phyloP scores from a whole-genome alignment of 176 grass and related monocot genomes.

The Zea luxurians region DNA sequence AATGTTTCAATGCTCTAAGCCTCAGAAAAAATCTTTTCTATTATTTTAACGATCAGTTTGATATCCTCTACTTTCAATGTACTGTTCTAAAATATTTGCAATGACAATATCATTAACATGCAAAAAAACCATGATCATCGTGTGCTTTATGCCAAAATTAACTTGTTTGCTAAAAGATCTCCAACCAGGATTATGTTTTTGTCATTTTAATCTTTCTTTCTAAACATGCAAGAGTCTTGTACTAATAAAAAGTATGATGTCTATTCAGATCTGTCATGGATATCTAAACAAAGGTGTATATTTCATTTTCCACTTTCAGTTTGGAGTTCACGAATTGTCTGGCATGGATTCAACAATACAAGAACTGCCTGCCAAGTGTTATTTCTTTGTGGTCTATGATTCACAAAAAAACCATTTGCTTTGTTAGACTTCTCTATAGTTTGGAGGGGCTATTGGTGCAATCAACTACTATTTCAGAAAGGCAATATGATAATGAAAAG shows the following conservation, averaged over 20 bases:
- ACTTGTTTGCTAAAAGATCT: conserved; percentile 2
- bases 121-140: neutral
- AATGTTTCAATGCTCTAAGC: neutral
- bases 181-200: neutral
- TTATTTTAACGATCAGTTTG: neutral
- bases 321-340: neutral
- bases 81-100: neutral
- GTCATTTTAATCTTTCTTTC: neutral
- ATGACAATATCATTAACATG: neutral
- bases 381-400: neutral
- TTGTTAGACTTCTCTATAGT: neutral
- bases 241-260: neutral
- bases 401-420: neutral
- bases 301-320: neutral
- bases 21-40: neutral
- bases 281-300: neutral
- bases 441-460: neutral
- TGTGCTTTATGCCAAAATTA: neutral
- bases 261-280: neutral
- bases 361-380: neutral
- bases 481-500: too few species aligned
- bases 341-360: neutral
- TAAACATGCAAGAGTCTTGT: neutral
- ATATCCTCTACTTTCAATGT: neutral
- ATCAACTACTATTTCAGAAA: neutral